Evolutionary conservation across 345 rosid genomes (phyloP).

Genomic region (Boechera retrofracta): DNA sequence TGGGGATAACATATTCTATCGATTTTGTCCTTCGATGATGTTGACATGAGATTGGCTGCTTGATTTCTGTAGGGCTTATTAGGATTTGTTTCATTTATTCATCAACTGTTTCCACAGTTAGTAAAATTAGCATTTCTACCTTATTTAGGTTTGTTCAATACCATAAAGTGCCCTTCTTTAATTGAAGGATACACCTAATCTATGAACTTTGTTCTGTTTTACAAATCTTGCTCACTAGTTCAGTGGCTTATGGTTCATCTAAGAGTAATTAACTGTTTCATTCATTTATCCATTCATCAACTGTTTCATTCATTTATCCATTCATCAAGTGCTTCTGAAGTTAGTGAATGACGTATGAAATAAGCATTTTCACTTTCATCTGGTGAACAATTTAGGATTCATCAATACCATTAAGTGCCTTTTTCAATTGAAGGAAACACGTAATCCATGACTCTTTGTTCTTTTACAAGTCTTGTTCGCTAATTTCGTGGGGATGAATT

Average conservation of each 20-base stretch:
- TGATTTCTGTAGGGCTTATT: not conserved
- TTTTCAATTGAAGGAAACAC: not conserved
- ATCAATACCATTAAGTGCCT: not conserved
- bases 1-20: not conserved
- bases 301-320: not conserved
- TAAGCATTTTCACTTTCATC: slow-evolving; percentile 8
- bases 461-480: not conserved
- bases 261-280: not conserved
- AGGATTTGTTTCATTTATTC: slow-evolving; percentile 21
- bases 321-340: not conserved
- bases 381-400: slow-evolving; percentile 3
- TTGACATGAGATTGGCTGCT: slow-evolving; percentile 15
- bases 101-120: slow-evolving; percentile 11
- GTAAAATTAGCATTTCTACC: not conserved
- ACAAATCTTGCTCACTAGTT: slow-evolving; percentile 13
- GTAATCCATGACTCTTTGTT: not conserved
- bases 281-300: not conserved
- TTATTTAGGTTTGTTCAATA: slow-evolving; percentile 19
- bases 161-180: not conserved
- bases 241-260: slow-evolving; percentile 7
- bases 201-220: slow-evolving; percentile 3
- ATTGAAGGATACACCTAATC: not conserved
- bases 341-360: not conserved
- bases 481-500: not conserved
- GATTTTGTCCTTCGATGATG: not conserved